These are phyloP conservation scores for Laetiporus sulphureus DNA, from an alignment of 1,284 basidiomycete genomes.

Conservation along the genomic window DNA sequence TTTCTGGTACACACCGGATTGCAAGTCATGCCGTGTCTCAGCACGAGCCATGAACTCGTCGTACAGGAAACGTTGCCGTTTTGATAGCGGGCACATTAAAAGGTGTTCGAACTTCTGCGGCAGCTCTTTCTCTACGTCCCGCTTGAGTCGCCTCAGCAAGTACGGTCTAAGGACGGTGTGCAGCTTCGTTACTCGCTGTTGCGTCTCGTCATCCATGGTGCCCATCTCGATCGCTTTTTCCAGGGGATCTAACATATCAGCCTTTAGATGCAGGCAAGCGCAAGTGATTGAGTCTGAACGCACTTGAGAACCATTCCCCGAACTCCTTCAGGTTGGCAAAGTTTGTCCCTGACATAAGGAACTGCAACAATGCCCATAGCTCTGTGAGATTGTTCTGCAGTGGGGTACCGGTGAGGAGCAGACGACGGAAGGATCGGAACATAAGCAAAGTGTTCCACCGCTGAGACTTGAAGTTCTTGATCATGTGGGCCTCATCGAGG, in stretches of 20 bases:
- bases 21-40: slow-evolving; percentile 80
- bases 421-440: slow-evolving; percentile 84
- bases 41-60: slow-evolving; percentile 97
- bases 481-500: slow-evolving; percentile 96
- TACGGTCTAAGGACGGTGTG: slow-evolving; percentile 93
- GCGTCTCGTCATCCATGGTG: slow-evolving; percentile 78
- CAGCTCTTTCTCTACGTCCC: slow-evolving; percentile 94
- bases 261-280: slow-evolving; percentile 6
- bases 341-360: slow-evolving; percentile 90
- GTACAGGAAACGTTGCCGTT: slow-evolving; percentile 93
- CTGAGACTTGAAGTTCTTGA: slow-evolving; percentile 97
- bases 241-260: slow-evolving; percentile 71
- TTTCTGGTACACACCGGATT: slow-evolving; percentile 83
- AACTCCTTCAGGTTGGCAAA: slow-evolving; percentile 95
- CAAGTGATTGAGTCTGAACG: slow-evolving; percentile 24
- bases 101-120: slow-evolving; percentile 96
- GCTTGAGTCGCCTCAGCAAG: slow-evolving; percentile 89
- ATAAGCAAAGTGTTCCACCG: slow-evolving; percentile 94
- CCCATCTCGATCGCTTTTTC: slow-evolving; percentile 93
- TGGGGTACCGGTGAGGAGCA: slow-evolving; percentile 90
- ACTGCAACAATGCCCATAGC: slow-evolving; percentile 92
- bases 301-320: slow-evolving; percentile 95
- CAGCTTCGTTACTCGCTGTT: slow-evolving; percentile 84
- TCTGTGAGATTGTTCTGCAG: slow-evolving; percentile 96
- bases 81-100: slow-evolving; percentile 87